phyloP scores from a whole-genome alignment of 495 filamentous ascomycete genomes.

The Penicillium verhagenii region DNA sequence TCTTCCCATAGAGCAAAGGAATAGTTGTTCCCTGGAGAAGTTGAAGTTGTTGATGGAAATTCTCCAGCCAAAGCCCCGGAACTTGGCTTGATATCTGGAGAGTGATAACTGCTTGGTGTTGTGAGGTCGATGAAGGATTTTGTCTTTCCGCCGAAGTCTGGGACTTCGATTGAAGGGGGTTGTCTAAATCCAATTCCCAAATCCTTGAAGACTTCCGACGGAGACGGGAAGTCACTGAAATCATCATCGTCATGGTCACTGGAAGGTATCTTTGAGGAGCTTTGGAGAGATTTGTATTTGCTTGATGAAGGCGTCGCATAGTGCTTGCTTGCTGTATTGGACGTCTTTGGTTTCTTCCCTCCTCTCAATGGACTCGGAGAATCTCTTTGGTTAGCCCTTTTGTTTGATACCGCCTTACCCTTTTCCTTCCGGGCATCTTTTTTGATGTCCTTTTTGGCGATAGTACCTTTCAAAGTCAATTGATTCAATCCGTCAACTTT shows the following conservation, averaged over 20 bases:
- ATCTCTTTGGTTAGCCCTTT: not conserved
- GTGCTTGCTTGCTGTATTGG: not conserved
- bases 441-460: slow-evolving; percentile 23
- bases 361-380: not conserved
- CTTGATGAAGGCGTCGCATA: not conserved
- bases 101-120: not conserved
- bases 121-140: not conserved
- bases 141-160: not conserved
- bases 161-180: not conserved
- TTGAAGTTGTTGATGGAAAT: too few relatives aligned
- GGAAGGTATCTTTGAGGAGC: slow-evolving; percentile 12
- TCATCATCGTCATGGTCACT: slow-evolving; percentile 37
- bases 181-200: not conserved
- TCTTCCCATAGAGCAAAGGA: slow-evolving; percentile 5
- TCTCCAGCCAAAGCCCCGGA: not conserved
- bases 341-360: not conserved
- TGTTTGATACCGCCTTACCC: not conserved
- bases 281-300: not conserved
- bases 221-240: slow-evolving; percentile 44
- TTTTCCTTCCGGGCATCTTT: not conserved
- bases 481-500: slow-evolving; percentile 27
- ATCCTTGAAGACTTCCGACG: slow-evolving; percentile 27
- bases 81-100: not conserved
- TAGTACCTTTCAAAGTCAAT: slow-evolving; percentile 26
- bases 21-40: not conserved